Percentiles rank a stretch among this genome's conserved stretches.
Conservation (phyloP, 1,139 yeast genomes). For the Pneumocystis carinii region DNA sequence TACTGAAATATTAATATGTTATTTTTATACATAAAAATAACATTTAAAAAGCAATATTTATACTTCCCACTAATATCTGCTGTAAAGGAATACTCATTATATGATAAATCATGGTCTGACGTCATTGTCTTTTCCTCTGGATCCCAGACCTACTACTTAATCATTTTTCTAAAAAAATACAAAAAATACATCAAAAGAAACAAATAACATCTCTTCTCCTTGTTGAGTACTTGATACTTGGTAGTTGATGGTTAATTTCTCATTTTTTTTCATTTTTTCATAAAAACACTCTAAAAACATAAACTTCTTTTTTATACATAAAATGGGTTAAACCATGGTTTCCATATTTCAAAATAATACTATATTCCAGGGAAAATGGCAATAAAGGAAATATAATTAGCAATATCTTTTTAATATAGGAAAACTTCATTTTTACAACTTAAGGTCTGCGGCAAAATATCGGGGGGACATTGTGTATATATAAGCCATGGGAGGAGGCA, state of each 20-base stretch:
- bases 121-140: conserved; percentile 40
- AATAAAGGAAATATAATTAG: background rate
- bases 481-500: no score
- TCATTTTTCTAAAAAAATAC: background rate
- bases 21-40: conserved; percentile 31
- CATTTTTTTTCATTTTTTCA: conserved; percentile 67
- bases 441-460: no score
- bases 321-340: background rate
- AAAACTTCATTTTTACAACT: background rate
- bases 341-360: background rate
- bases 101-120: conserved; percentile 44
- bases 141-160: conserved; percentile 30
- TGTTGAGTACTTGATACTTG: conserved; percentile 82
- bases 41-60: conserved; percentile 85
- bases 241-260: conserved; percentile 75
- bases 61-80: conserved; percentile 61
- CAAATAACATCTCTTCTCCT: conserved; percentile 38
- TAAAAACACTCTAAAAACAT: conserved; percentile 43
- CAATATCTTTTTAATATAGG: background rate
- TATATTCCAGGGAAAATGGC: background rate
- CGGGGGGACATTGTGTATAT: no score
- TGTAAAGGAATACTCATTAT: conserved; percentile 61
- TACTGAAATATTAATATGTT: background rate
- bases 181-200: conserved; percentile 21
- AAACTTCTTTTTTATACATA: conserved; percentile 17